phyloP scores from a whole-genome alignment of 2,329 filamentous ascomycete genomes.

The Periconia sp. region DNA sequence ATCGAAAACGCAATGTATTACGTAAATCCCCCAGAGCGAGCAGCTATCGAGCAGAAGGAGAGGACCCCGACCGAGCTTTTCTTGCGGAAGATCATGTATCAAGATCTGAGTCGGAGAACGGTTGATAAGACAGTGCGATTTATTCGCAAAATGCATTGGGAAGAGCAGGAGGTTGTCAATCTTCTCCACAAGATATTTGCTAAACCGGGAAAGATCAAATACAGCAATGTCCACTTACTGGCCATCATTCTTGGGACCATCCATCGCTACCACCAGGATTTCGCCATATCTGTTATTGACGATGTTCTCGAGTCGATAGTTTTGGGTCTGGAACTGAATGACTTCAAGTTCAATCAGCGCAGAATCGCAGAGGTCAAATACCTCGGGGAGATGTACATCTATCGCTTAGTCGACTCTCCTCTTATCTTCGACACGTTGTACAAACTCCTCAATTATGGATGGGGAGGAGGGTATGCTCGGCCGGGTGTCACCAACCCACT shows the following conservation, averaged over 20 bases:
- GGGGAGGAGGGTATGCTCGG: conserved; percentile 77
- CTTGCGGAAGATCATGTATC: conserved; percentile 87
- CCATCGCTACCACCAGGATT: conserved; percentile 88
- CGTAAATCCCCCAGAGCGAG: conserved; percentile 90
- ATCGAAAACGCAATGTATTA: conserved; percentile 99
- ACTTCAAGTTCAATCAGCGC: conserved; percentile 96
- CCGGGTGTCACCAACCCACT: conserved; percentile 76
- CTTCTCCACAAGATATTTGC: conserved; percentile 90
- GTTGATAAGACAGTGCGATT: conserved; percentile 93
- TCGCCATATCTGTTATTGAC: conserved; percentile 89
- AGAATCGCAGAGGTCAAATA: conserved; percentile 96
- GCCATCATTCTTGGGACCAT: conserved; percentile 86
- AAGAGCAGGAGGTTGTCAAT: conserved; percentile 81
- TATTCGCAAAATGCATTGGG: conserved; percentile 95
- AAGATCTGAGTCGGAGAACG: conserved; percentile 91
- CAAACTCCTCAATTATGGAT: conserved; percentile 89
- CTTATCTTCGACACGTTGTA: conserved; percentile 96
- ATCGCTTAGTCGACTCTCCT: conserved; percentile 92
- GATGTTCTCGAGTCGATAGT: conserved; percentile 86
- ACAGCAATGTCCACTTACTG: conserved; percentile 91
- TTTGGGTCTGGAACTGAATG: conserved; percentile 88
- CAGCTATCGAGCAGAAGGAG: conserved; percentile 95
- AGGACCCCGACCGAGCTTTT: conserved; percentile 91
- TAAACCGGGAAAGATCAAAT: conserved; percentile 96
- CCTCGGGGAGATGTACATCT: conserved; percentile 94